phyloP scores from a whole-genome alignment of 441 rosid species.

The Sinapis alba region DNA sequence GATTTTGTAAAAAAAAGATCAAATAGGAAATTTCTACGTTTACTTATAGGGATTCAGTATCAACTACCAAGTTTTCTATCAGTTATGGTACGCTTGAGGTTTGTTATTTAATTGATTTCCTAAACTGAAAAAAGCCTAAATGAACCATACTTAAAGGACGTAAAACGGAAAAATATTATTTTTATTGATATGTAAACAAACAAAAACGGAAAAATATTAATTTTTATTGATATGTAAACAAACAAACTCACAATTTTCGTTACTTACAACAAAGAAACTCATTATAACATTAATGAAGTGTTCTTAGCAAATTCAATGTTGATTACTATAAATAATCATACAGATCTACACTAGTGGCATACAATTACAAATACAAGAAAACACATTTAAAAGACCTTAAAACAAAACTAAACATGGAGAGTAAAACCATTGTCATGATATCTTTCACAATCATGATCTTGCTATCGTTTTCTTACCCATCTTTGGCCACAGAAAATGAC shows the following conservation, averaged over 20 bases:
- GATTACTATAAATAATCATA: not conserved
- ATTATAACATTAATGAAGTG: not conserved
- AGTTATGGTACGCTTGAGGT: not conserved
- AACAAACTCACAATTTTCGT: not conserved
- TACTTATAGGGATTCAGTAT: too few species aligned
- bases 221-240: not conserved
- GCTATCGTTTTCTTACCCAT: not conserved
- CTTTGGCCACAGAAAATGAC: conserved; percentile 15
- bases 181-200: too few species aligned
- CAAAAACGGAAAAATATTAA: too few species aligned
- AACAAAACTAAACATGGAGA: conserved; percentile 9
- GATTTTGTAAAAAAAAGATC: too few species aligned
- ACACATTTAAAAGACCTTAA: not conserved
- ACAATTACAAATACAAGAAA: not conserved
- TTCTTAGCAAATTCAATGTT: too few species aligned
- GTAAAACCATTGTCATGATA: not conserved
- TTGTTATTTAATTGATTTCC: not conserved
- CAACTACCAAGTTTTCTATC: not conserved
- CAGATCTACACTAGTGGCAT: not conserved
- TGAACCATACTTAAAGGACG: not conserved
- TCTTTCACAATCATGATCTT: conserved; percentile 5
- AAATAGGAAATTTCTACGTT: too few species aligned
- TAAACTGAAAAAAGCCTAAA: not conserved
- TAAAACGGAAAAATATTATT: too few species aligned
- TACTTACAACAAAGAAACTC: not conserved